Evolutionary conservation across 2,329 filamentous ascomycete species (phyloP), one percentile per base, ranked within the genome.

Genomic region (Beauveria brongniartii): DNA sequence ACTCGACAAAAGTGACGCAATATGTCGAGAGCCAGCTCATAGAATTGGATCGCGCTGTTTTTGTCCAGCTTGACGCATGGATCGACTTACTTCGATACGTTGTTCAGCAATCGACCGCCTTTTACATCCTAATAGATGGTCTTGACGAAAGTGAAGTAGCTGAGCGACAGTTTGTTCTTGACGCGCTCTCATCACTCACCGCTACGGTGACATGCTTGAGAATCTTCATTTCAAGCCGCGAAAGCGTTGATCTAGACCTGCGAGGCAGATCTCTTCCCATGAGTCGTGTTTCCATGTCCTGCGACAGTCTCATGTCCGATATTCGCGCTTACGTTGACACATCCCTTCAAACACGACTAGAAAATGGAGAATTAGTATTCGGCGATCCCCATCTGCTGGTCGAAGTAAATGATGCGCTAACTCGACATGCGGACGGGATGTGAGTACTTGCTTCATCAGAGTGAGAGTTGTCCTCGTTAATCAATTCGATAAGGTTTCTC

Each of bases 401-500:
- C 7, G 30, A 52, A 40, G 12, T 52, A 5, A 37, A 10, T 1
- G 14, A 52, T 52, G 20, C 50, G 20, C 20, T 52, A 10, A 52
- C 30, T 37, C 28, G 8, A 14, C 50, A 52, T 52, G 50, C 50
- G 8, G 50, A 52, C 20, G 50, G 50, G 7, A 52, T 52, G 53
- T 55, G 10, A 30, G 53, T 55, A 28, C 10, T 16, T 44, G 10
- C 20, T 34, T 34, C 0, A 14, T 14, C 1, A 14, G 30, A 34
- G 30, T 34, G 5, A 12, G 12, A 34, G 2, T 5, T 0, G 5
- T 5, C 10, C 12, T 34, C 4, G 30, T 1, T 34, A 34, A 34
- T 34, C 3, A 14, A 12, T 5, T 34, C 30, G 30, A 14, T 34
- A 16, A 75, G 74, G 74, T 76, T 76, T 66, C 69, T 76, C 3